Evolutionary conservation across 2,329 filamentous ascomycete genomes (phyloP).

Genomic region (Coniochaeta ligniaria): DNA sequence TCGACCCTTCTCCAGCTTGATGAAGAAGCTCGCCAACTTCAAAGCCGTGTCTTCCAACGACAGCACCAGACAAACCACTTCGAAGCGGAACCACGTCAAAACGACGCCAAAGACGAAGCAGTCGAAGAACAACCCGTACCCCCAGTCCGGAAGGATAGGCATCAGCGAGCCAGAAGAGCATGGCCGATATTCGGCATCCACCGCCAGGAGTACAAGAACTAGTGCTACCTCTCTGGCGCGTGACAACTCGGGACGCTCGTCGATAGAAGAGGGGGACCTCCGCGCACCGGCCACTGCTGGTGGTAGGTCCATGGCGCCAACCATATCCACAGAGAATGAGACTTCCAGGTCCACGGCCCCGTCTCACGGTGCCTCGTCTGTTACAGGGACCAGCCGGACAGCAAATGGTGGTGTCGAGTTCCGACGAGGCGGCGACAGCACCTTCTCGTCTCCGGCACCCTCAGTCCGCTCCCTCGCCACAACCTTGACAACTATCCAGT

Average conservation of each 20-base stretch:
- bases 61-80: slow-evolving; percentile 30
- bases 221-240: slow-evolving; percentile 51
- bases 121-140: slow-evolving; percentile 82
- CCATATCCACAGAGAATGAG: slow-evolving; percentile 77
- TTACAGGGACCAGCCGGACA: slow-evolving; percentile 69
- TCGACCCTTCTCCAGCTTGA: slow-evolving; percentile 85
- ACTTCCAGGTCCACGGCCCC: slow-evolving; percentile 66
- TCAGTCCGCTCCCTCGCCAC: slow-evolving; percentile 76
- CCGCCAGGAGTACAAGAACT: slow-evolving; percentile 39
- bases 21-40: slow-evolving; percentile 87
- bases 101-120: slow-evolving; percentile 48
- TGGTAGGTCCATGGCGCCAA: slow-evolving; percentile 68
- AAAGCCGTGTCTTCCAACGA: slow-evolving; percentile 62
- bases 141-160: slow-evolving; percentile 61
- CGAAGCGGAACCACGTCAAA: slow-evolving; percentile 32
- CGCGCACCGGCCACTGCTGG: slow-evolving; percentile 49
- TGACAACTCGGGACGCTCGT: slow-evolving; percentile 52
- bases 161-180: slow-evolving; percentile 22
- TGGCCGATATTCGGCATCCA: slow-evolving; percentile 49
- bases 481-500: slow-evolving; percentile 80
- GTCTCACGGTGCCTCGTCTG: slow-evolving; percentile 61
- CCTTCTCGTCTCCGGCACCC: slow-evolving; percentile 76
- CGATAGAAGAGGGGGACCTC: slow-evolving; percentile 41
- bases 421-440: slow-evolving; percentile 65
- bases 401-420: slow-evolving; percentile 59